Base-by-base conservation (phyloP, 1,139 yeast species). In the Nakaseomyces bracarensis region DNA sequence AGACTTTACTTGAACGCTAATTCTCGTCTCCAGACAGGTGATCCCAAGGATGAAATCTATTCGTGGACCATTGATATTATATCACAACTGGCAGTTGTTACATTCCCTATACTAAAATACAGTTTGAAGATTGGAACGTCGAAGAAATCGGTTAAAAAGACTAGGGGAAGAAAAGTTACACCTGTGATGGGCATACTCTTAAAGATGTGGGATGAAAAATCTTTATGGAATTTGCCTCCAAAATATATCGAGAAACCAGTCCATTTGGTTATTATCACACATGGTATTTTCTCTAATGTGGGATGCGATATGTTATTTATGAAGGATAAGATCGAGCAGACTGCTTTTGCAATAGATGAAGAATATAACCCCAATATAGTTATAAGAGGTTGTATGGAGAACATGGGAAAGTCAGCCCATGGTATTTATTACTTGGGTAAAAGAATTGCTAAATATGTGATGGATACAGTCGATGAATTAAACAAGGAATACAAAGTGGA, bases 231-330 rank as follows among this genome's bases (percentile, higher is more conserved):
- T 36, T 40, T 49, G 11, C 66, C 67, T 0, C 81, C 82, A 1
- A 60, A 55, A 28, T 52, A 57, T 35, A 65, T 69, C 1, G 50
- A 60, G 1, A 64, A 61, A 38, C 79, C 80, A 0, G 72, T 74
- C 1, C 85, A 79, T 57, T 59, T 79, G 46, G 82, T 78, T 15
- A 64, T 78, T 3, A 47, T 77, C 13, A 78, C 83, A 1, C 85
- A 79, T 56, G 85, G 85, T 1, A 66, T 79, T n/a, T 81, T 77
- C 49, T 76, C 83, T 1, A 78, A 77, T 49, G 69, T 74, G 9
- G 74, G 79, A 15, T 74, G 80, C 10, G 85, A 79, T 55, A 69
- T 79, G 79, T 60, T 77, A 16, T 77, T 74, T 49, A 53, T 79
- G 43, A 77, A 77, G 49, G 85, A 79, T 48, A 69, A 67, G 49